phyloP scores from a whole-genome alignment of 768 basidiomycete genomes.

The Panellus pusillus region DNA sequence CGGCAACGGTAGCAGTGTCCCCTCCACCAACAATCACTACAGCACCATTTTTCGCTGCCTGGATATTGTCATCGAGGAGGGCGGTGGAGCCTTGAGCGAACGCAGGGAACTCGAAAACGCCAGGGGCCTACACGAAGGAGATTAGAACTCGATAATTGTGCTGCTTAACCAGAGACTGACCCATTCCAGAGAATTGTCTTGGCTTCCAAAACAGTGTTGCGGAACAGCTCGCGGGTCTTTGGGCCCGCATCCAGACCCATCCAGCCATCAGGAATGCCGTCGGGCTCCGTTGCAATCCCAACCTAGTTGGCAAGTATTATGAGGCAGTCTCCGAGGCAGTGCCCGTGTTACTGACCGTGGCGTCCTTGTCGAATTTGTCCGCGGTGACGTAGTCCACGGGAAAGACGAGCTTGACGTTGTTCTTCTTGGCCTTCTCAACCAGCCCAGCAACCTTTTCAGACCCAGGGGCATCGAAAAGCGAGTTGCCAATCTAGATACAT shows the following conservation, averaged over 20 bases:
- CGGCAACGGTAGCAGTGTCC: slow-evolving; percentile 94
- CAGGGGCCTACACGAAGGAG: slow-evolving; percentile 69
- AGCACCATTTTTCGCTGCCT: slow-evolving; percentile 82
- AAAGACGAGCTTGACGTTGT: slow-evolving; percentile 93
- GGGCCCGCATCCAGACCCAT: slow-evolving; percentile 94
- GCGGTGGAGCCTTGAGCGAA: slow-evolving; percentile 85
- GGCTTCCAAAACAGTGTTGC: slow-evolving; percentile 74
- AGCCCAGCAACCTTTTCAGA: slow-evolving; percentile 81
- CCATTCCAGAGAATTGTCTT: slow-evolving; percentile 99
- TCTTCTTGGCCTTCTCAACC: slow-evolving; percentile 88
- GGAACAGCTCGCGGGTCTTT: slow-evolving; percentile 80
- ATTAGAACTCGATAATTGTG: slow-evolving; percentile 4
- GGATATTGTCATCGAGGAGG: slow-evolving; percentile 82
- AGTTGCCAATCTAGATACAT: slow-evolving; percentile 82
- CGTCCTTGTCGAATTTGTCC: slow-evolving; percentile 94
- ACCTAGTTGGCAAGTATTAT: slow-evolving; percentile 41
- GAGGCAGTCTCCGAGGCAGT: not conserved
- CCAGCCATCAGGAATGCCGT: slow-evolving; percentile 92
- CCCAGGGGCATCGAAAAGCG: slow-evolving; percentile 89
- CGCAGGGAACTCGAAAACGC: slow-evolving; percentile 96
- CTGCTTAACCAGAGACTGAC: slow-evolving; percentile 38
- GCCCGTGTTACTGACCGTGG: slow-evolving; percentile 52
- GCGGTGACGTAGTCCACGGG: slow-evolving; percentile 93
- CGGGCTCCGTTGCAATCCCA: slow-evolving; percentile 70
- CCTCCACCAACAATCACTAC: slow-evolving; percentile 96